phyloP scores from a whole-genome alignment of 2,329 filamentous ascomycete genomes.

The Colletotrichum trifolii region DNA sequence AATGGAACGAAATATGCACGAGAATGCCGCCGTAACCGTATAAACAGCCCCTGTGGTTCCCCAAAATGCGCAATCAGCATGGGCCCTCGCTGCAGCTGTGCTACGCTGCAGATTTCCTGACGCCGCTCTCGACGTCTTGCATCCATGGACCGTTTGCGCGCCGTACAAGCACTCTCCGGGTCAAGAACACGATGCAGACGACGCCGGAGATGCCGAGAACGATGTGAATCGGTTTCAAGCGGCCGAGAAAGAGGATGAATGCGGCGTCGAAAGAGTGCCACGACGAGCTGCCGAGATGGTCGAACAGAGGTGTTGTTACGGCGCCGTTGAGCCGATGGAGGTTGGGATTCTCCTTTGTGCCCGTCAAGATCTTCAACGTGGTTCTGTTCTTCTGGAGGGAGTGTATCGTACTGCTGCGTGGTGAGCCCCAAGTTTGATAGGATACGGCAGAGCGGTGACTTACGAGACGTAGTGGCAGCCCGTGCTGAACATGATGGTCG shows the following conservation, averaged over 20 bases:
- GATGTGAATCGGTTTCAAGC: not conserved
- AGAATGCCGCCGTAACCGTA: no score
- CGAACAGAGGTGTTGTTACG: constrained; percentile 53
- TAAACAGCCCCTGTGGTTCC: no score
- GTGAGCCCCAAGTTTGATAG: not conserved
- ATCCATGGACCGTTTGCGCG: no score
- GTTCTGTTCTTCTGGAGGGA: constrained; percentile 46
- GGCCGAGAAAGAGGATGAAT: constrained; percentile 11
- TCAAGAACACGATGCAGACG: no score
- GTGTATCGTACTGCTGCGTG: constrained; percentile 47
- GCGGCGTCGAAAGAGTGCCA: constrained; percentile 54
- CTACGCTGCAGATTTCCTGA: no score
- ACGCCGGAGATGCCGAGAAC: no score
- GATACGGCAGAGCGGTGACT: constrained; percentile 26
- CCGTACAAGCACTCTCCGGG: no score
- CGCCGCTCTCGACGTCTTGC: no score
- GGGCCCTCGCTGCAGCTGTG: no score
- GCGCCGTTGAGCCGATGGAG: constrained; percentile 52
- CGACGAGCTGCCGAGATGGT: constrained; percentile 54
- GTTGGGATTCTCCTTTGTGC: constrained; percentile 40
- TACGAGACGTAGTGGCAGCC: constrained; percentile 55
- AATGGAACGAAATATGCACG: no score
- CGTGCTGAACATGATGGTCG: constrained; percentile 56
- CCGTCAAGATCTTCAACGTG: constrained; percentile 49
- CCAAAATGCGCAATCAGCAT: no score